phyloP scores from a whole-genome alignment of 116 monocot genomes.

The Zostera marina region DNA sequence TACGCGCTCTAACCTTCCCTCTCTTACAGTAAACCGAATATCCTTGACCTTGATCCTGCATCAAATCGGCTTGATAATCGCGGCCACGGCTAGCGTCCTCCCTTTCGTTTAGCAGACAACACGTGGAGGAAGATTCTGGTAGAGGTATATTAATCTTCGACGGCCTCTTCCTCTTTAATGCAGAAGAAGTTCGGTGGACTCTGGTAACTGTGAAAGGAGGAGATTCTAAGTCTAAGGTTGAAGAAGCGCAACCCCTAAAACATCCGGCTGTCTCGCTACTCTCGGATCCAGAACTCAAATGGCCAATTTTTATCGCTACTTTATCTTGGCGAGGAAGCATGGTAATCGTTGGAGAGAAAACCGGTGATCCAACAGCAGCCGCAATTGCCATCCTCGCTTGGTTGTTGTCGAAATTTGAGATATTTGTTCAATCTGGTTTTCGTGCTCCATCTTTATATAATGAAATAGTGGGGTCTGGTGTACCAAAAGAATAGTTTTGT shows the following conservation, averaged over 20 bases:
- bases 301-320: not conserved
- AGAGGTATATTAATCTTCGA: slow-evolving; percentile 4
- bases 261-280: not conserved
- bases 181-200: not conserved
- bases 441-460: too few relatives aligned
- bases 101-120: not conserved
- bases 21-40: slow-evolving; percentile 22
- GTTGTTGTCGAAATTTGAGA: too few relatives aligned
- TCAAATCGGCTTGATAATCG: slow-evolving; percentile 1
- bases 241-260: not conserved
- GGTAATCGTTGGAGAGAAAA: not conserved
- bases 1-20: slow-evolving; percentile 13
- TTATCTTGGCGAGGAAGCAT: not conserved
- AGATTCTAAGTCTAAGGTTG: not conserved
- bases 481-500: too few relatives aligned
- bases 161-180: slow-evolving; percentile 22
- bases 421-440: too few relatives aligned
- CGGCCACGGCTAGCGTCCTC: not conserved
- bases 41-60: slow-evolving; percentile 5
- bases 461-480: too few relatives aligned
- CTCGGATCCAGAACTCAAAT: not conserved
- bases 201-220: not conserved
- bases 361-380: not conserved
- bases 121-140: not conserved
- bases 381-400: not conserved